Evolutionary conservation across 208 protist genomes (phyloP), one percentile per base, ranked within the genome.

Genomic region (Acanthamoeba castellanii): DNA sequence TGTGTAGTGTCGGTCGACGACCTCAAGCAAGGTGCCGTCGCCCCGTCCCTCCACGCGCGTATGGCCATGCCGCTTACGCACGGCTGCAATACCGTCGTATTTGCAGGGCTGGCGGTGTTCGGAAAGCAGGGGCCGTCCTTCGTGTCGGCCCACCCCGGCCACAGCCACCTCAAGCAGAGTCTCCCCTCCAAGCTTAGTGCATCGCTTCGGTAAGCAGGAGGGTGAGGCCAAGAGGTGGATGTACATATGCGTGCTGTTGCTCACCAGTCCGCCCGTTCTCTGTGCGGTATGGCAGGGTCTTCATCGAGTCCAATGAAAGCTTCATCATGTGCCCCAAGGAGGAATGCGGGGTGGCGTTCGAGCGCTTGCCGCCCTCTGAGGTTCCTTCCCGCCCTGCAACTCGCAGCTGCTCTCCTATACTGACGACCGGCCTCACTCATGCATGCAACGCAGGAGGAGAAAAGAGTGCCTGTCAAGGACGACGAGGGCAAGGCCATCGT

Each of bases 401-500:
- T 66, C 59, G 20, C 7, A 0, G 6, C 59, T 89, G 9, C 34
- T 30, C 45, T 27, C 34, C 1, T 3, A 42, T 42, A 11, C 9
- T 37, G 13, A 52, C 47, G 9, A 9, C 18, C 27, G 0, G 25
- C 2, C 7, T 20, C 9, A 57, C 47, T 52, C 27, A 34, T 4
- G 72, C 22, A 61, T 45, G 78, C 50, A 11, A 55, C 11, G 55
- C 47, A 89, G 81, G 50, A 66, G 27, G 81, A 89, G n/a, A 89
- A 42, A 25, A 89, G 18, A 64, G 45, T 37, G 81, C 42, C 45
- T 1, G 45, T 89, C n/a, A 89, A 89, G 81, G 47, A 89, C 55
- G 81, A 89, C n/a, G 81, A 89, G 11, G 81, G 81, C 8, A 89
- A 89, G 81, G 0, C 81, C 27, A 59, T 89, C 27, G 81, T 66